Evolutionary conservation across 2,329 filamentous ascomycete genomes (phyloP), one percentile per base, ranked within the genome.

Genomic region (Alternaria sp.): DNA sequence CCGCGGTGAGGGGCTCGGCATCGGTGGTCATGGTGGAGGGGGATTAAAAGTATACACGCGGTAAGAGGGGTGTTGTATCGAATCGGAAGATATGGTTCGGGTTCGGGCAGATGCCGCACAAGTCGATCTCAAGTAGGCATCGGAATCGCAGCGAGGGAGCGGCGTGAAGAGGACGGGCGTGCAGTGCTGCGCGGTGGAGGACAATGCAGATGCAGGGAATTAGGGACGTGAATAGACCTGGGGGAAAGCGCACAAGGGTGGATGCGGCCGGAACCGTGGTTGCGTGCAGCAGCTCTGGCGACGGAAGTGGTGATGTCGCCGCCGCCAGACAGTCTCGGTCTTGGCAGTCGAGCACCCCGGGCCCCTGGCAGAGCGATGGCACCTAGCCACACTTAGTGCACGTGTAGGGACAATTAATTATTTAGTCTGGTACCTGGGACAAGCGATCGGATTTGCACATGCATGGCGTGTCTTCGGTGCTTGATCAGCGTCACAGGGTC

Each of bases 91-190:
- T 21, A 26, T 56, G 45, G 40, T 54, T 47, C 30, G 8, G 25
- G 49, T 52, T 63, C 50, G 61, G 68, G 72, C 71, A 62, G 64
- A 54, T 68, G 70, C 73, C 72, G 65, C 62, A 61, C 43, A 44
- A 36, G 17, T n/a, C 44, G 56, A 51, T 3, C 64, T 77, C 71
- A 77, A 58, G 69, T 65, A 71, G 57, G 61, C 74, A 77, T 77
- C 47, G 69, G 68, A 57, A 52, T 46, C 28, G 21, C 13, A 19
- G 57, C 50, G 28, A 30, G 23, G 3, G 46, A 56, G 51, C 23
- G 36, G 46, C 32, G 49, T 13, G 49, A 51, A 51, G 11, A 36
- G 49, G 5, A 23, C 19, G 12, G 19, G 5, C 36, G 36, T 40
- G 3, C 8, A 21, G 13, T 11, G 4, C 21, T 59, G 26, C 26